Evolutionary conservation across 202 grass and related monocot genomes (phyloP), one percentile per base, ranked within the genome.

Genomic region (Panicum hallii): DNA sequence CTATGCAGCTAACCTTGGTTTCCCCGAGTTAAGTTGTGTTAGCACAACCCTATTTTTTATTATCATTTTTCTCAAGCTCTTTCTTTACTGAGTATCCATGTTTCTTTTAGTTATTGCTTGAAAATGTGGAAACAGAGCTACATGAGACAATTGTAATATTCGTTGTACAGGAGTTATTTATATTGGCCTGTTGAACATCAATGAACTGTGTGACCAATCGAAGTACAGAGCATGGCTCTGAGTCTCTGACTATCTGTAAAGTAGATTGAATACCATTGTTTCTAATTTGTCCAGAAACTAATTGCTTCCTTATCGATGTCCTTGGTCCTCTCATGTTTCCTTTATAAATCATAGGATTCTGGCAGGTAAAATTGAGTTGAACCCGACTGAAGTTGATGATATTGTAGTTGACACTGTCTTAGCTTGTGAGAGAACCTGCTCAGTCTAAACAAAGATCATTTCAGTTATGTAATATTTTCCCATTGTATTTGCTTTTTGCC

Each of bases 251-350:
- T 99, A 94, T 20, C 71, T 99, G 11, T 91, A 70, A 76, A 94
- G 87, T 17, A 89, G 93, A 75, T 95, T 95, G 96, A 99, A 99
- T 43, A 91, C 93, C 41, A 99, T 95, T 41, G 93, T 93, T 16
- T 93, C 96, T 23, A 99, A 95, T 88, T 83, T 99, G 72, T 43
- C 41, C 41, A 43, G 4, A 43, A 6, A 43, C 7, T 43, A 43
- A 43, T 32, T 32, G 32, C 32, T 32, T 32, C 32, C 32, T 32
- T 32, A 32, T 32, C 32, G 32, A 32, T 32, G 32, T 32, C 32
- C 32, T 32, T 32, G 32, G 32, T 32, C 32, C 32, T 32, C 32
- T 32, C 32, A 32, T 32, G 32, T 32, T 32, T 32, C 2, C 2
- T 32, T 32, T 32, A 32, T 32, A 32, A 32, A 32, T 32, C 32